Conservation (phyloP, 2,329 filamentous ascomycete species). For the Claviceps pusilla region DNA sequence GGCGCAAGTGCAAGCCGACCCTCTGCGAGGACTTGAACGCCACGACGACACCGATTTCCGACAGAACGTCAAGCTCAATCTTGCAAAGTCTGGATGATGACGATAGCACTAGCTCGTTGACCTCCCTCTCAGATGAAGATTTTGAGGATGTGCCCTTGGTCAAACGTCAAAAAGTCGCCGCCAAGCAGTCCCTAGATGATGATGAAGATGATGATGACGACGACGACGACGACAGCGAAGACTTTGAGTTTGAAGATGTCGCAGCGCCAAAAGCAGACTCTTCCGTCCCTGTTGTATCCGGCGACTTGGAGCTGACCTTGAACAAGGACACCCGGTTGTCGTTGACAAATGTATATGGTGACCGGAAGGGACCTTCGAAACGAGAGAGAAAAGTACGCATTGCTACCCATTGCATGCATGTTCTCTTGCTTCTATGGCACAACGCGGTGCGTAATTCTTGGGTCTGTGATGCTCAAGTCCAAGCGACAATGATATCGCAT, state of each 20-base stretch:
- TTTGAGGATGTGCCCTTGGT: conserved; percentile 31
- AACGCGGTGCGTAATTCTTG: conserved; percentile 76
- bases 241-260: conserved; percentile 47
- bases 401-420: conserved; percentile 75
- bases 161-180: conserved; percentile 24
- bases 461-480: conserved; percentile 62
- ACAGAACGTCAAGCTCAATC: conserved; percentile 26
- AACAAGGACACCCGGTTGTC: conserved; percentile 43
- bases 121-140: conserved; percentile 41
- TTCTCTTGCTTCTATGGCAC: conserved; percentile 76
- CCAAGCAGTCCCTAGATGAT: conserved; percentile 9
- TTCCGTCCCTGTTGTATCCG: conserved; percentile 36
- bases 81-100: conserved; percentile 30
- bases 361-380: conserved; percentile 75
- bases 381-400: conserved; percentile 64
- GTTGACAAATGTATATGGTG: conserved; percentile 43
- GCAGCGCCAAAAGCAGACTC: conserved; percentile 44
- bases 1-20: conserved; percentile 33
- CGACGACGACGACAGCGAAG: conserved; percentile 9
- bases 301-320: conserved; percentile 62
- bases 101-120: conserved; percentile 33
- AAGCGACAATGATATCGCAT: conserved; percentile 61
- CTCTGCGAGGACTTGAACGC: conserved; percentile 48
- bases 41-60: conserved; percentile 27
- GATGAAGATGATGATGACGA: conserved; percentile 15